Percentiles rank a stretch among this genome's conserved stretches.
Conservation (phyloP, 2,329 filamentous ascomycete species). For the Ilyonectria destructans region DNA sequence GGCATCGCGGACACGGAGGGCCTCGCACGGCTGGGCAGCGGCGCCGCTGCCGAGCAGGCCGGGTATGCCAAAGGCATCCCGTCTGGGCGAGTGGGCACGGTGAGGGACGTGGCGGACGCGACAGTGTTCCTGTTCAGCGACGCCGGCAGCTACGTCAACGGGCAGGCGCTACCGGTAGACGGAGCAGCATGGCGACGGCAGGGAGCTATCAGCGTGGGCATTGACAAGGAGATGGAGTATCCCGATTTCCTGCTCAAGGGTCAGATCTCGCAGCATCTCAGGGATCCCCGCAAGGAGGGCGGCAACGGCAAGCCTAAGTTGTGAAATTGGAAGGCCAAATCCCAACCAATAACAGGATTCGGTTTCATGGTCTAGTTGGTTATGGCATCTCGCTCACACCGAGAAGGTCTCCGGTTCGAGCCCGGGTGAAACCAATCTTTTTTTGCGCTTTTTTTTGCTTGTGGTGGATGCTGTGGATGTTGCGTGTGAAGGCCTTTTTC, state of each 20-base stretch:
- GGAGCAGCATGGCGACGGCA: conserved; percentile 72
- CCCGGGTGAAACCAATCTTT: conserved; percentile 33
- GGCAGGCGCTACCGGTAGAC: conserved; percentile 84
- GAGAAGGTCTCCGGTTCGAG: conserved; percentile 36
- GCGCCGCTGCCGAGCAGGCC: conserved; percentile 51
- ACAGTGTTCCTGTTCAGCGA: conserved; percentile 93
- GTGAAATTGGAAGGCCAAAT: conserved; percentile 40
- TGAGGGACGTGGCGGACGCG: conserved; percentile 93
- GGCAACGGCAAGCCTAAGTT: conserved; percentile 58
- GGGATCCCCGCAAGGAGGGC: conserved; percentile 53
- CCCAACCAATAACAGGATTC: conserved; percentile 1
- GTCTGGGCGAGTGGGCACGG: conserved; percentile 81
- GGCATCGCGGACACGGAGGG: conserved; percentile 90
- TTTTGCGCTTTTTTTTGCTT: conserved; percentile 9
- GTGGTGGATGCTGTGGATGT: conserved; percentile 5
- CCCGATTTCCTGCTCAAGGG: conserved; percentile 64
- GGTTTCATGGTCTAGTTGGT: conserved; percentile 34
- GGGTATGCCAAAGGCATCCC: conserved; percentile 71
- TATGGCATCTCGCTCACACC: conserved; percentile 34
- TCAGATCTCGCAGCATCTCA: conserved; percentile 54
- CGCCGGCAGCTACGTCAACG: conserved; percentile 89
- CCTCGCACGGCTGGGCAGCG: conserved; percentile 74
- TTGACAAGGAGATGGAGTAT: conserved; percentile 66
- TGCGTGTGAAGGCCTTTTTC: neutral
- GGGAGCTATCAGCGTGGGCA: conserved; percentile 62